Conservation (phyloP, 169 alveolate species). For the Eimeria tenella region DNA sequence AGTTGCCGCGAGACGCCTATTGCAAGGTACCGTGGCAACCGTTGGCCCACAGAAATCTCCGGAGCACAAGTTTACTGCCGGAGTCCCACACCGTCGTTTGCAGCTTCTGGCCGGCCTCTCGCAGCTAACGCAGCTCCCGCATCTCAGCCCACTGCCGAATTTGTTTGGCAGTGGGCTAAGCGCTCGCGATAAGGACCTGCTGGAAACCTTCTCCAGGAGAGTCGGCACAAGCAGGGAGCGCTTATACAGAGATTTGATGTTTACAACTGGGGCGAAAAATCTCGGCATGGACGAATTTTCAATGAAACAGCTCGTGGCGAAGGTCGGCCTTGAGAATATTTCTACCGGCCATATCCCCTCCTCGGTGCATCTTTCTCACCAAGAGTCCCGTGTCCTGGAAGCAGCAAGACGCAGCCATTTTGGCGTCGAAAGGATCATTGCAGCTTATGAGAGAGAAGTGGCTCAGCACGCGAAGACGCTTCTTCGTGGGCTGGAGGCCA, state of each 20-base stretch:
- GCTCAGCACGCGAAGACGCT: conserved; percentile 49
- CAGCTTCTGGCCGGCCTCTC: conserved; percentile 15
- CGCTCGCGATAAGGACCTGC: conserved; percentile 46
- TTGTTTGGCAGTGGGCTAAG: conserved; percentile 32
- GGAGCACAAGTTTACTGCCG: not conserved
- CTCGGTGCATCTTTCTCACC: not conserved
- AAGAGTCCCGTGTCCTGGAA: conserved; percentile 48
- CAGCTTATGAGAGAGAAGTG: conserved; percentile 39
- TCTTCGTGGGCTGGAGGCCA: not conserved
- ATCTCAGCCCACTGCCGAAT: not conserved
- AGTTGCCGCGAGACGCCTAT: not conserved
- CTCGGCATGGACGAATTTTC: conserved; percentile 53
- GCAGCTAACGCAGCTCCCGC: conserved; percentile 39
- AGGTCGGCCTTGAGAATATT: conserved; percentile 49
- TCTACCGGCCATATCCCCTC: conserved; percentile 22
- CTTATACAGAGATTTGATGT: conserved; percentile 29
- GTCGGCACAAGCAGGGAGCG: conserved; percentile 63
- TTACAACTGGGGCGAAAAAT: conserved; percentile 15
- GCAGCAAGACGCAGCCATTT: conserved; percentile 47
- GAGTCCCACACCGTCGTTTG: conserved; percentile 44
- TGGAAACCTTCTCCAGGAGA: conserved; percentile 36
- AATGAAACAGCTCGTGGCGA: conserved; percentile 47
- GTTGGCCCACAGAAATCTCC: not conserved
- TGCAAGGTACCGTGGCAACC: not conserved
- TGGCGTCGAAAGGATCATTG: conserved; percentile 25